Evolutionary conservation across 352 stramenopile species (phyloP).

Genomic region (Pythium phragmiticola): DNA sequence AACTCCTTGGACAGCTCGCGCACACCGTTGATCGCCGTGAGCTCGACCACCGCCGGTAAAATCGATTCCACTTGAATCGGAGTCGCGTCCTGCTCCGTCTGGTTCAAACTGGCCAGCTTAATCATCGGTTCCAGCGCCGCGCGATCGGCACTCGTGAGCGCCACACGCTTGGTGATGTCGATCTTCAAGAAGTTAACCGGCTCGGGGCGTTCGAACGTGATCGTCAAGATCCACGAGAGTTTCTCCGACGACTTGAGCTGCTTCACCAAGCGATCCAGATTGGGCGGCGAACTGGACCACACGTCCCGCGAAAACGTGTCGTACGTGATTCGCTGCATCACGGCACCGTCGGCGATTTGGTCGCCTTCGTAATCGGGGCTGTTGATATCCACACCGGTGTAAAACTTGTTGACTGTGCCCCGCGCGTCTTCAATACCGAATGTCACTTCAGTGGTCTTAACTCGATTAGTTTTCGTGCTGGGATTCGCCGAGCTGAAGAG

Average conservation of each 20-base stretch:
- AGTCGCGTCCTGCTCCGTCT: conserved; percentile 17
- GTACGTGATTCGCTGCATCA: conserved; percentile 77
- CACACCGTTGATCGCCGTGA: conserved; percentile 66
- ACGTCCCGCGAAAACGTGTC: conserved; percentile 74
- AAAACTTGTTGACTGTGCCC: conserved; percentile 74
- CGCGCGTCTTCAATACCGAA: conserved; percentile 77
- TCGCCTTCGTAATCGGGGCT: conserved; percentile 64
- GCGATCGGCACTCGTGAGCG: conserved; percentile 59
- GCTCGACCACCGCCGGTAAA: conserved; percentile 65
- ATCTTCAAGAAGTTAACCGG: conserved; percentile 61
- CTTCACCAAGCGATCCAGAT: conserved; percentile 62
- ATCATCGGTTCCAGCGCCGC: conserved; percentile 73
- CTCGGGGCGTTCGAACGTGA: conserved; percentile 67
- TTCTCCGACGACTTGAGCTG: conserved; percentile 66
- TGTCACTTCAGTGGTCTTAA: conserved; percentile 56
- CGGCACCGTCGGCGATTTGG: conserved; percentile 67
- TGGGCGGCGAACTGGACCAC: conserved; percentile 71
- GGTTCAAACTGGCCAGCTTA: conserved; percentile 34
- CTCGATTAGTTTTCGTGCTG: conserved; percentile 67
- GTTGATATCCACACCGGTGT: conserved; percentile 74
- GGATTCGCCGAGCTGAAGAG: conserved; percentile 89
- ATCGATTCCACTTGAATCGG: conserved; percentile 53
- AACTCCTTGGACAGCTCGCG: conserved; percentile 51
- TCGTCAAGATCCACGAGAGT: conserved; percentile 73
- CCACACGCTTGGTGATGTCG: conserved; percentile 44